These are phyloP conservation scores for Beauveria sp. DNA, from an alignment of 2,329 filamentous ascomycete species.

Conservation along the genomic window DNA sequence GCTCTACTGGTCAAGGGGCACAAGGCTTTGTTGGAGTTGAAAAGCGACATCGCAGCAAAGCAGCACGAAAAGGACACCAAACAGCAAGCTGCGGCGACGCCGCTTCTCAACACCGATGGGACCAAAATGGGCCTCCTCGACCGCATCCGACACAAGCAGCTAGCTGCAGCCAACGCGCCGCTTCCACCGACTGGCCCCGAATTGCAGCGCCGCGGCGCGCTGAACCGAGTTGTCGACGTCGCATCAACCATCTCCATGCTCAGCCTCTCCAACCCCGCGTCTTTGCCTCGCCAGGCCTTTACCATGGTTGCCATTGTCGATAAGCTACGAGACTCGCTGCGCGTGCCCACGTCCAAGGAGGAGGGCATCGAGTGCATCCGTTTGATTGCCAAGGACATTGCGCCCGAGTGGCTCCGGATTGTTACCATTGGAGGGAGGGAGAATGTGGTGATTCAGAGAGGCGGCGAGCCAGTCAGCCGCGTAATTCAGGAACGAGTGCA, in stretches of 20 bases:
- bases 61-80: conserved; percentile 38
- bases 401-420: conserved; percentile 48
- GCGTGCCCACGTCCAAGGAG: conserved; percentile 44
- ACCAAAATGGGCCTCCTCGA: conserved; percentile 63
- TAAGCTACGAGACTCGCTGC: conserved; percentile 61
- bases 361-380: conserved; percentile 43
- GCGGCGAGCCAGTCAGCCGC: conserved; percentile 30
- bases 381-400: conserved; percentile 45
- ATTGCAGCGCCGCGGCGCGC: conserved; percentile 54
- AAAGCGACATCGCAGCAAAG: conserved; percentile 48
- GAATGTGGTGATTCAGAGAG: conserved; percentile 48
- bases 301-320: conserved; percentile 54
- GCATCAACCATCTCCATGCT: conserved; percentile 61
- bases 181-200: conserved; percentile 49
- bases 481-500: conserved; percentile 30
- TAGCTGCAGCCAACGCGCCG: conserved; percentile 47
- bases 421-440: conserved; percentile 45
- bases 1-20: conserved; percentile 59
- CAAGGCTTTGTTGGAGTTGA: conserved; percentile 60
- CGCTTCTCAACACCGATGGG: conserved; percentile 34
- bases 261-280: conserved; percentile 40
- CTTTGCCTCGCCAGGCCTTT: conserved; percentile 54
- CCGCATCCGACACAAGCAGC: conserved; percentile 65
- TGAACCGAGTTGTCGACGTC: conserved; percentile 62
- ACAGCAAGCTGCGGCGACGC: conserved; percentile 23